Percentiles rank a stretch among this genome's conserved stretches.
These are phyloP conservation scores for Lentinula lateritia DNA, from an alignment of 768 basidiomycete species.

Conservation along the genomic window DNA sequence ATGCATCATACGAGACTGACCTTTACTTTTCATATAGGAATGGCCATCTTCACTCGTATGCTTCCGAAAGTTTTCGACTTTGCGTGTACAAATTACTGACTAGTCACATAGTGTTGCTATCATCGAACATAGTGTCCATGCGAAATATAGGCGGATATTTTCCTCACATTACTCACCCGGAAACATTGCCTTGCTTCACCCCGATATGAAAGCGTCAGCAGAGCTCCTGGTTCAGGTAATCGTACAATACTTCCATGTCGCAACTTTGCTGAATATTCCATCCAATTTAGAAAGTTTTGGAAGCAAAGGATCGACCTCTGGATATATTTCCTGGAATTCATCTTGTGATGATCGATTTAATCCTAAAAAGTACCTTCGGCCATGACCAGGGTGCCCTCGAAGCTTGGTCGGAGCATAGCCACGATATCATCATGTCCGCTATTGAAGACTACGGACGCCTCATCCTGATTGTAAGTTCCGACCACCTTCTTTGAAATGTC, in stretches of 20 bases:
- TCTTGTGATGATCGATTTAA: slow-evolving; percentile 44
- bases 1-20: slow-evolving; percentile 10
- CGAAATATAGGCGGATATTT: slow-evolving; percentile 67
- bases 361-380: slow-evolving; percentile 60
- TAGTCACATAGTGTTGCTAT: slow-evolving; percentile 64
- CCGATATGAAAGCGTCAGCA: slow-evolving; percentile 59
- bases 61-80: slow-evolving; percentile 21
- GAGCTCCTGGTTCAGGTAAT: slow-evolving; percentile 59
- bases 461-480: slow-evolving; percentile 50
- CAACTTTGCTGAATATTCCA: slow-evolving; percentile 8
- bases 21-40: slow-evolving; percentile 43
- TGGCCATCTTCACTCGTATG: slow-evolving; percentile 78
- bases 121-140: slow-evolving; percentile 65
- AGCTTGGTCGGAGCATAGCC: slow-evolving; percentile 60
- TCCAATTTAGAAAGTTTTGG: slow-evolving; percentile 47
- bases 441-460: slow-evolving; percentile 78
- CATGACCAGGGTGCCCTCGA: slow-evolving; percentile 64
- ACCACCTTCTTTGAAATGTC: background rate
- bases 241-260: background rate
- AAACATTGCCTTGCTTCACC: slow-evolving; percentile 64
- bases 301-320: slow-evolving; percentile 46
- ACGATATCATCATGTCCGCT: slow-evolving; percentile 64
- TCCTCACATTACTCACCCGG: slow-evolving; percentile 65
- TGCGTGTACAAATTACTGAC: slow-evolving; percentile 27
- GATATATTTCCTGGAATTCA: slow-evolving; percentile 71